These are phyloP conservation scores for Cryptococcus depauperatus DNA, from an alignment of 1,284 basidiomycete species.

Conservation along the genomic window DNA sequence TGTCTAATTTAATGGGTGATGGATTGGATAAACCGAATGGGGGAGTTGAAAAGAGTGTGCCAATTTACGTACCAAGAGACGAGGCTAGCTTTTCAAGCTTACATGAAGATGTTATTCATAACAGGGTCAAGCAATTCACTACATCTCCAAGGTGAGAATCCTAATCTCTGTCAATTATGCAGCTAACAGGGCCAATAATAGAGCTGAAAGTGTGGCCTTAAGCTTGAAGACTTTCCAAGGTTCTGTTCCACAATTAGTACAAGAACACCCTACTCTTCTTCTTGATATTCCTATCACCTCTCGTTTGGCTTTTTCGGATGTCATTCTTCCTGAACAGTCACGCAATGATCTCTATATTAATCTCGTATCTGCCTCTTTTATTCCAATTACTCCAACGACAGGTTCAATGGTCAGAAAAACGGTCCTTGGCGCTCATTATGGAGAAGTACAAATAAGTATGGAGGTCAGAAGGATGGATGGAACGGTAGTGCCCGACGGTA, in stretches of 20 bases:
- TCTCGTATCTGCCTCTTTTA: conserved; percentile 81
- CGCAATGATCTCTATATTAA: conserved; percentile 94
- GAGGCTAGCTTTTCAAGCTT: conserved; percentile 85
- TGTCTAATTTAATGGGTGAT: conserved; percentile 50
- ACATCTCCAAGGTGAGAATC: conserved; percentile 63
- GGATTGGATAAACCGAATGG: conserved; percentile 54
- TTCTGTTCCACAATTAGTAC: conserved; percentile 62
- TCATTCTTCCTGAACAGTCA: conserved; percentile 85
- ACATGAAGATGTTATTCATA: conserved; percentile 87
- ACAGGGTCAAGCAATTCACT: conserved; percentile 70
- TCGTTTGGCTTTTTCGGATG: conserved; percentile 92
- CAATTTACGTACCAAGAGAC: conserved; percentile 74
- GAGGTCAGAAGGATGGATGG: conserved; percentile 79
- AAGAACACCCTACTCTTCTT: conserved; percentile 79
- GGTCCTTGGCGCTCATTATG: conserved; percentile 15
- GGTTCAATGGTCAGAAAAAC: conserved; percentile 39
- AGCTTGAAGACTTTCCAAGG: conserved; percentile 86
- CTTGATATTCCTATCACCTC: conserved; percentile 72
- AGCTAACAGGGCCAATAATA: conserved; percentile 31
- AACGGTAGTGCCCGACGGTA: conserved; percentile 56
- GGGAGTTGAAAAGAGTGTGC: conserved; percentile 72
- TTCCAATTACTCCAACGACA: conserved; percentile 45
- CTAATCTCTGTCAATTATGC: background rate
- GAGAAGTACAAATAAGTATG: conserved; percentile 79
- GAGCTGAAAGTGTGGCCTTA: conserved; percentile 77